Percentiles rank a stretch among this genome's conserved stretches.
These are phyloP conservation scores for Euphorbia tirucalli DNA, from an alignment of 345 rosid genomes.

Conservation along the genomic window DNA sequence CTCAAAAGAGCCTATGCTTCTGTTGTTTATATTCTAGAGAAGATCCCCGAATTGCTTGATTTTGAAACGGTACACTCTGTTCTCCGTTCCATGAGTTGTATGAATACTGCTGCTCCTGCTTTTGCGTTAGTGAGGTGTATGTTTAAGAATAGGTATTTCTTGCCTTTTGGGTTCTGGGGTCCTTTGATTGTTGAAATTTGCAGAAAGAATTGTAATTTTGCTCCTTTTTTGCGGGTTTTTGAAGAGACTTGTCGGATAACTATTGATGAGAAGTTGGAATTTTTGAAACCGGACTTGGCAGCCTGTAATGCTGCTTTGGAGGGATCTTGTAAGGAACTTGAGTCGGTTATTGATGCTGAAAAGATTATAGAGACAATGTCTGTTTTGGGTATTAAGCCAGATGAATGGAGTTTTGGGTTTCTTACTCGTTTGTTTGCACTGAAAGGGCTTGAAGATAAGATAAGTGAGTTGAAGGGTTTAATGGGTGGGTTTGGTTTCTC, in stretches of 20 bases:
- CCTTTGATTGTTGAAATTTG: conserved; percentile 52
- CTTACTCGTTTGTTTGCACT: conserved; percentile 82
- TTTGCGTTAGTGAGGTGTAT: conserved; percentile 75
- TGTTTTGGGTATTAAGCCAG: conserved; percentile 65
- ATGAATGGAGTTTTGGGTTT: conserved; percentile 69
- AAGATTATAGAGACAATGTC: conserved; percentile 66
- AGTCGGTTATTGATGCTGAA: conserved; percentile 67
- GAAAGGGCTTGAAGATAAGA: conserved; percentile 63
- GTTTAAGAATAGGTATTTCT: conserved; percentile 75
- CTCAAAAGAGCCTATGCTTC: conserved; percentile 94
- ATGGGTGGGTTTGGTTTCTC: conserved; percentile 60
- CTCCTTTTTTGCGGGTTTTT: conserved; percentile 58
- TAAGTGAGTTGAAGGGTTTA: conserved; percentile 56
- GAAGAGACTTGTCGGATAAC: conserved; percentile 70
- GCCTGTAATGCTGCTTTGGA: conserved; percentile 80
- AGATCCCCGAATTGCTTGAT: conserved; percentile 53
- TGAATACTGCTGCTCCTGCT: conserved; percentile 51
- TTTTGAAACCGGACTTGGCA: conserved; percentile 64
- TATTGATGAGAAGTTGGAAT: conserved; percentile 65
- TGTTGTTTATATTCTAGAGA: conserved; percentile 65
- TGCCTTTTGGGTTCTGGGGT: conserved; percentile 88
- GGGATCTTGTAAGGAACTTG: conserved; percentile 56
- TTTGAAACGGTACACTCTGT: conserved; percentile 47
- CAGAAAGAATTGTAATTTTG: conserved; percentile 42
- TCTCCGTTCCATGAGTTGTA: conserved; percentile 56